phyloP scores from a whole-genome alignment of 1,139 yeast species.

The Yamadazyma jaroonii region DNA sequence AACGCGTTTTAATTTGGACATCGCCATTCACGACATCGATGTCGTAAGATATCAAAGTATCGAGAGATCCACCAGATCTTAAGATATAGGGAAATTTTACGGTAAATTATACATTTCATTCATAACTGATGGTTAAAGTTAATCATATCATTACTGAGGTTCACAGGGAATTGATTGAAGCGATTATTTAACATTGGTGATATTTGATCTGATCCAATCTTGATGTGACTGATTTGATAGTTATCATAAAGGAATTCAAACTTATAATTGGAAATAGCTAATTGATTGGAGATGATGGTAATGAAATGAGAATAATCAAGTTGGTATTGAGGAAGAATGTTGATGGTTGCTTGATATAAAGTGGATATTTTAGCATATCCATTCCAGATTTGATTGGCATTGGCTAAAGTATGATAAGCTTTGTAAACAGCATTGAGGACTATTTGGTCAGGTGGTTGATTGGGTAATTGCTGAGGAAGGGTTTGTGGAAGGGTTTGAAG shows the following conservation, averaged over 20 bases:
- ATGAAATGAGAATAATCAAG: slow-evolving; percentile 45
- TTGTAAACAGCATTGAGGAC: slow-evolving; percentile 27
- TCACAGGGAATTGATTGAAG: not conserved
- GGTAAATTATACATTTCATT: slow-evolving; percentile 4
- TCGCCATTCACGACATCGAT: slow-evolving; percentile 1
- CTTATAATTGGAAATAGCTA: slow-evolving; percentile 19
- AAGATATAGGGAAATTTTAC: too few species aligned
- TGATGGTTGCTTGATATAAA: slow-evolving; percentile 33
- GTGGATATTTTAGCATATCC: slow-evolving; percentile 34
- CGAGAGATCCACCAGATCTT: too few species aligned
- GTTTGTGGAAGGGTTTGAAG: not conserved
- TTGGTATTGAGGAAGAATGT: slow-evolving; percentile 22
- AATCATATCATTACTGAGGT: slow-evolving; percentile 3
- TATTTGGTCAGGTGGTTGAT: slow-evolving; percentile 5
- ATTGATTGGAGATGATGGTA: slow-evolving; percentile 28
- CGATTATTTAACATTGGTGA: slow-evolving; percentile 7
- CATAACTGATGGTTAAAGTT: slow-evolving; percentile 5
- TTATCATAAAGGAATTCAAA: slow-evolving; percentile 51
- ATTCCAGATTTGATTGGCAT: slow-evolving; percentile 33
- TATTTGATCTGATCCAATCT: slow-evolving; percentile 16
- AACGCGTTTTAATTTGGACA: slow-evolving; percentile 3
- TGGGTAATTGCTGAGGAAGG: too few species aligned
- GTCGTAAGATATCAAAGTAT: not conserved
- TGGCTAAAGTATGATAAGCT: slow-evolving; percentile 33
- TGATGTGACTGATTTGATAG: slow-evolving; percentile 42